Conservation (phyloP, 148 eudicot genomes). For the Silene latifolia region DNA sequence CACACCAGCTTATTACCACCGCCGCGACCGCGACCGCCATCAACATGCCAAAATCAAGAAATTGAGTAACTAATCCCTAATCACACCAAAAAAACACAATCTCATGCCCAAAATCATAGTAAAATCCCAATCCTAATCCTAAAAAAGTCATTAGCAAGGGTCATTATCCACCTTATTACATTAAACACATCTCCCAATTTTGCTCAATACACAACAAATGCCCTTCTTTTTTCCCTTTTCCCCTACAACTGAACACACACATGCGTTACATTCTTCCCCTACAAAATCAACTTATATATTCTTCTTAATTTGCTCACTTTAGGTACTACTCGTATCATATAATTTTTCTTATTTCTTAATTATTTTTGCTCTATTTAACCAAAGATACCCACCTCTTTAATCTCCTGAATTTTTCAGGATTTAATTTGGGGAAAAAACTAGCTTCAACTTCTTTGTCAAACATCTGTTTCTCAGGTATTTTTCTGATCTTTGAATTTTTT, state of each 20-base stretch:
- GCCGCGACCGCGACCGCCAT: too few relatives aligned
- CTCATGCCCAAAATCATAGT: too few relatives aligned
- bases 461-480: constrained; percentile 5
- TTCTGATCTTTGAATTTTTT: constrained; percentile 6
- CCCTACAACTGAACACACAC: constrained; percentile 15
- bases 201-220: not conserved
- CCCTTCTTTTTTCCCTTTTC: constrained; percentile 20
- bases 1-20: too few relatives aligned
- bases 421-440: constrained; percentile 14
- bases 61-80: too few relatives aligned
- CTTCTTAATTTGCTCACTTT: constrained; percentile 12
- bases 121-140: too few relatives aligned
- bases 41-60: too few relatives aligned
- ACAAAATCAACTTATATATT: not conserved
- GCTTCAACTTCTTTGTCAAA: not conserved
- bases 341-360: constrained; percentile 10
- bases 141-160: not conserved
- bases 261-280: constrained; percentile 26
- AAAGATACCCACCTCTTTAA: constrained; percentile 2
- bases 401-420: not conserved
- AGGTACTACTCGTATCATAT: not conserved
- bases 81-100: too few relatives aligned
- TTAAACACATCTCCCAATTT: not conserved
- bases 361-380: constrained; percentile 14
- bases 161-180: not conserved